phyloP scores from a whole-genome alignment of 1,139 yeast species.

The Geotrichum restrictum region DNA sequence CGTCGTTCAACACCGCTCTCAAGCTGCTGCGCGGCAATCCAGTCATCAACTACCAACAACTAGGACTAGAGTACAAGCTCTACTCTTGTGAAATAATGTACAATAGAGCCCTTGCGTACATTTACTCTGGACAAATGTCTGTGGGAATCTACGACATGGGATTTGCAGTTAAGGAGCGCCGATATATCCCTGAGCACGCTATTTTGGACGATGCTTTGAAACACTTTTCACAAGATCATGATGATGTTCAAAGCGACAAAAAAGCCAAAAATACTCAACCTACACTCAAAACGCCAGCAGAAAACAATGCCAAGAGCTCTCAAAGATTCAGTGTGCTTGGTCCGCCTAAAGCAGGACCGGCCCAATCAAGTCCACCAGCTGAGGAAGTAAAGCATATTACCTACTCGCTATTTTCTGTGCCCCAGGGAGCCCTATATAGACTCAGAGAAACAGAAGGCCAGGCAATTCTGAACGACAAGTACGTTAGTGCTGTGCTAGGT shows the following conservation, averaged over 20 bases:
- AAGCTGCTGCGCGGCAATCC: conserved; percentile 28
- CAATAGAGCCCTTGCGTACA: conserved; percentile 27
- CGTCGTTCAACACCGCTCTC: conserved; percentile 27
- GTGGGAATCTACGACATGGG: conserved; percentile 26
- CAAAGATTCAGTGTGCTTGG: conserved; percentile 20
- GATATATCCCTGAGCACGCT: conserved; percentile 24
- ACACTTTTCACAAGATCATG: conserved; percentile 17
- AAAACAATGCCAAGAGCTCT: conserved; percentile 8
- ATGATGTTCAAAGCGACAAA: not conserved
- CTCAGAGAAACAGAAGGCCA: conserved; percentile 19
- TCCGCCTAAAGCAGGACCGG: conserved; percentile 13
- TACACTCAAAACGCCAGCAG: conserved; percentile 9
- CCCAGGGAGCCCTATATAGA: conserved; percentile 19
- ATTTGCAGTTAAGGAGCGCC: conserved; percentile 26
- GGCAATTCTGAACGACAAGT: conserved; percentile 15
- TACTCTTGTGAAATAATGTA: conserved; percentile 30
- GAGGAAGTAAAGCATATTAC: conserved; percentile 11
- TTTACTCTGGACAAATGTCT: conserved; percentile 25
- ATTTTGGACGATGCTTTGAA: conserved; percentile 27
- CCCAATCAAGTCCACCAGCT: not conserved
- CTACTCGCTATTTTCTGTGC: conserved; percentile 21
- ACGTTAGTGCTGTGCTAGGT: not conserved
- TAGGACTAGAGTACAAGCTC: conserved; percentile 27
- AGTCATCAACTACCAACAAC: conserved; percentile 29
- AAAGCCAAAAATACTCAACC: not conserved